phyloP scores from a whole-genome alignment of 768 basidiomycete genomes.

The Chalciporus pseudorubinellus region DNA sequence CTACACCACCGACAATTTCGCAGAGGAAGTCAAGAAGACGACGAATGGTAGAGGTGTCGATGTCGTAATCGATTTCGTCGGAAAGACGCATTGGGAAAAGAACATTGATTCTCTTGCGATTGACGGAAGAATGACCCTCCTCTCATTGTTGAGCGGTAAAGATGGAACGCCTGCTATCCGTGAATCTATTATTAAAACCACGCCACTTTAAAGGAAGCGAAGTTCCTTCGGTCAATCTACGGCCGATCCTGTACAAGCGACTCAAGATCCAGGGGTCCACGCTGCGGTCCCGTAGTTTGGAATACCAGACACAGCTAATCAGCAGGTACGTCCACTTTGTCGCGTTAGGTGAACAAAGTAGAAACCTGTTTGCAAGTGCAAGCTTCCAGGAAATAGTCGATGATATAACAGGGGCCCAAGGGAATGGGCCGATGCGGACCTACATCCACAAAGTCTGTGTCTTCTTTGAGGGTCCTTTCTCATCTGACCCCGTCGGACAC shows the following conservation, averaged over 20 bases:
- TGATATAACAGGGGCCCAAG: constrained; percentile 56
- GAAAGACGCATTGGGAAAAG: constrained; percentile 67
- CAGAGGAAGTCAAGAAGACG: constrained; percentile 62
- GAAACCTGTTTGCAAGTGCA: constrained; percentile 4
- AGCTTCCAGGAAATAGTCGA: constrained; percentile 59
- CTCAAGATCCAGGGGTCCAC: constrained; percentile 89
- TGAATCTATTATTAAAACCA: constrained; percentile 21
- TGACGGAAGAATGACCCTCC: constrained; percentile 73
- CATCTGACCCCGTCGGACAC: constrained; percentile 11
- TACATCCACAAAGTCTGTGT: constrained; percentile 73
- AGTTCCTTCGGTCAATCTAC: constrained; percentile 53
- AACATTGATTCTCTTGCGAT: constrained; percentile 68
- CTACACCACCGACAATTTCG: constrained; percentile 84
- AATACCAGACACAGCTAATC: constrained; percentile 77
- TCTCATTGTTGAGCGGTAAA: constrained; percentile 66
- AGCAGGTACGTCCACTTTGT: constrained; percentile 39
- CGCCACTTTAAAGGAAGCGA: constrained; percentile 42
- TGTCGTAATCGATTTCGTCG: constrained; percentile 84
- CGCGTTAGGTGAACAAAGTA: neutral
- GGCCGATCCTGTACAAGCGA: constrained; percentile 76
- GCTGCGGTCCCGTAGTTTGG: constrained; percentile 66
- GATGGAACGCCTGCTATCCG: constrained; percentile 10
- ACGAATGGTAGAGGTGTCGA: constrained; percentile 74
- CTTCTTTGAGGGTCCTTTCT: constrained; percentile 8
- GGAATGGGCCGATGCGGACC: constrained; percentile 60